phyloP scores from a whole-genome alignment of 305 asterid genomes.

The Nicotiana rustica region DNA sequence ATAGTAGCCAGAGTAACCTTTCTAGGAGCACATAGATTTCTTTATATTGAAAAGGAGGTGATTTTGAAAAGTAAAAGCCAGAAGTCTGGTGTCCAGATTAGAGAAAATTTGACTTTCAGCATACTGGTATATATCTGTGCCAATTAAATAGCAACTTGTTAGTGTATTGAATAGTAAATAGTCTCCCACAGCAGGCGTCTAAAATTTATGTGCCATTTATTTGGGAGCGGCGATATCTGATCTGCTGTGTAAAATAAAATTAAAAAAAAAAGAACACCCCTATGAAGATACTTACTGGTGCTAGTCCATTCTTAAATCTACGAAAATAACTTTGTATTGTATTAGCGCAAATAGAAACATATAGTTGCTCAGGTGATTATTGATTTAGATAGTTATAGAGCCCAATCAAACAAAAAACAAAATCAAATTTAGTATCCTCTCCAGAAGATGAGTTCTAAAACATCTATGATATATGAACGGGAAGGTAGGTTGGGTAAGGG shows the following conservation, averaged over 20 bases:
- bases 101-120: constrained; percentile 10
- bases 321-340: background rate
- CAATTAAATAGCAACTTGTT: background rate
- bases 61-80: background rate
- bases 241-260: too few species aligned
- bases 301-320: background rate
- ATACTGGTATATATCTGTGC: background rate
- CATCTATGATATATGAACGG: background rate
- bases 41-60: background rate
- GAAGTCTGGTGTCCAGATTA: background rate
- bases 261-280: background rate
- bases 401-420: background rate
- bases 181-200: background rate
- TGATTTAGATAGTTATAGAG: background rate
- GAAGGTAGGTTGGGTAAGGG: background rate
- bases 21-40: background rate
- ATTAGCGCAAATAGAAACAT: background rate
- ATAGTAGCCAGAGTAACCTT: background rate
- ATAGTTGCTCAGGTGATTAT: background rate
- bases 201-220: background rate
- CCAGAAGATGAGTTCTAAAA: background rate
- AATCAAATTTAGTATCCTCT: background rate
- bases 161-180: background rate
- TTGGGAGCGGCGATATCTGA: background rate
- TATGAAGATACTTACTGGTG: background rate